Conservation (phyloP, 768 basidiomycete genomes). For the Leccinellum rugosiceps region DNA sequence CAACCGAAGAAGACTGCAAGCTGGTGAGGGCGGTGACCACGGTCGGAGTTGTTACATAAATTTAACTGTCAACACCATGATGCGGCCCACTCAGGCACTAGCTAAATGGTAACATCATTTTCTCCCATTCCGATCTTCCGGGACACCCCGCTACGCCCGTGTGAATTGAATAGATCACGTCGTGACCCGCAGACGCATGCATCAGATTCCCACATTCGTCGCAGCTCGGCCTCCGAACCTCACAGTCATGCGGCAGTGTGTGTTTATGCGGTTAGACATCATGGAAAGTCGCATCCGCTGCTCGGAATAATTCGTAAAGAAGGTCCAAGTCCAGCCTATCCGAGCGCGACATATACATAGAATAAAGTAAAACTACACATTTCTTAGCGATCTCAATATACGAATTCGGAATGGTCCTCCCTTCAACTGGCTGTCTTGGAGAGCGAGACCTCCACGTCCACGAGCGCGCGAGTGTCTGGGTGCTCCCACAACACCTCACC, state of each 20-base stretch:
- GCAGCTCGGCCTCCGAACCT: slow-evolving; percentile 13
- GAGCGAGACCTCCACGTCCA: slow-evolving; percentile 59
- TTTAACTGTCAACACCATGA: no score
- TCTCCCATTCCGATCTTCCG: slow-evolving; percentile 12
- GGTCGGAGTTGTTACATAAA: slow-evolving; percentile 28
- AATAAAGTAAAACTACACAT: not conserved
- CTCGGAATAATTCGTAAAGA: not conserved
- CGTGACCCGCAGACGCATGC: not conserved
- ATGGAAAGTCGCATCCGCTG: no score
- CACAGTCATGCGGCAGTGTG: slow-evolving; percentile 5
- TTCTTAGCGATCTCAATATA: not conserved
- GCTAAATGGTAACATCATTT: no score
- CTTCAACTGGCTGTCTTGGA: slow-evolving; percentile 30
- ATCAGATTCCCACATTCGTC: not conserved
- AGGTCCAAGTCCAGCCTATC: not conserved
- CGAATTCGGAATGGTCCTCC: not conserved
- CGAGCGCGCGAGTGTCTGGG: slow-evolving; percentile 64
- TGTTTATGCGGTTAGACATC: not conserved
- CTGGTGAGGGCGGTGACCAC: not conserved
- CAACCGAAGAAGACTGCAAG: not conserved
- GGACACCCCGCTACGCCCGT: slow-evolving; percentile 7
- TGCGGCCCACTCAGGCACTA: no score
- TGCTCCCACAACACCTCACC: slow-evolving; percentile 70
- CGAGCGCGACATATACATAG: not conserved
- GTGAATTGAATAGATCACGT: not conserved